Conservation (phyloP, 2,329 filamentous ascomycete genomes). For the Pestalotiopsis sp. region DNA sequence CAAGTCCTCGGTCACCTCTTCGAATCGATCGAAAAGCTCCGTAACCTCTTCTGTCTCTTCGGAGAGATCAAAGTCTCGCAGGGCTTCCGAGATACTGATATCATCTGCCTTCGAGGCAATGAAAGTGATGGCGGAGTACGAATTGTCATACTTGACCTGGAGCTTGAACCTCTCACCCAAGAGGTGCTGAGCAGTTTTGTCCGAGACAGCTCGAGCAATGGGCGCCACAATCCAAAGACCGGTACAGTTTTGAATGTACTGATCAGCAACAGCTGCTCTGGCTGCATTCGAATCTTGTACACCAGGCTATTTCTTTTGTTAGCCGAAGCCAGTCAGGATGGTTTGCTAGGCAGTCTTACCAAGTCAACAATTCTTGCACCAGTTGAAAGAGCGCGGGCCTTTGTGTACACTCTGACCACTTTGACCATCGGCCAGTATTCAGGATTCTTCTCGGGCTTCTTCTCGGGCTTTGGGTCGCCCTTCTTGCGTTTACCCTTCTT, state of each 20-base stretch:
- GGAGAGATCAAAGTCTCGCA: constrained; percentile 38
- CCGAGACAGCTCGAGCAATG: constrained; percentile 62
- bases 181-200: constrained; percentile 60
- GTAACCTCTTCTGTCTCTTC: constrained; percentile 38
- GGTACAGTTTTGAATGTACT: constrained; percentile 60
- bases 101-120: constrained; percentile 34
- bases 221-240: constrained; percentile 60
- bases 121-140: constrained; percentile 56
- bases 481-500: not conserved
- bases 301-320: constrained; percentile 28
- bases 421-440: constrained; percentile 44
- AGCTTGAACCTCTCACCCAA: constrained; percentile 60
- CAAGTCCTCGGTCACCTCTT: not conserved
- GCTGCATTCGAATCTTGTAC: constrained; percentile 62
- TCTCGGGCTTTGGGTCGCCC: constrained; percentile 47
- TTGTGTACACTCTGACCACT: constrained; percentile 49
- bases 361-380: constrained; percentile 61
- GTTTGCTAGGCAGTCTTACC: not conserved
- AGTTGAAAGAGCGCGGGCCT: constrained; percentile 51
- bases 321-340: not conserved
- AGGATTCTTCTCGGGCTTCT: constrained; percentile 16
- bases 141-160: constrained; percentile 62
- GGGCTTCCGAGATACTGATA: constrained; percentile 24
- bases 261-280: constrained; percentile 57
- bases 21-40: constrained; percentile 13